phyloP scores from a whole-genome alignment of 352 stramenopile species.

The Globisporangium irregulare region DNA sequence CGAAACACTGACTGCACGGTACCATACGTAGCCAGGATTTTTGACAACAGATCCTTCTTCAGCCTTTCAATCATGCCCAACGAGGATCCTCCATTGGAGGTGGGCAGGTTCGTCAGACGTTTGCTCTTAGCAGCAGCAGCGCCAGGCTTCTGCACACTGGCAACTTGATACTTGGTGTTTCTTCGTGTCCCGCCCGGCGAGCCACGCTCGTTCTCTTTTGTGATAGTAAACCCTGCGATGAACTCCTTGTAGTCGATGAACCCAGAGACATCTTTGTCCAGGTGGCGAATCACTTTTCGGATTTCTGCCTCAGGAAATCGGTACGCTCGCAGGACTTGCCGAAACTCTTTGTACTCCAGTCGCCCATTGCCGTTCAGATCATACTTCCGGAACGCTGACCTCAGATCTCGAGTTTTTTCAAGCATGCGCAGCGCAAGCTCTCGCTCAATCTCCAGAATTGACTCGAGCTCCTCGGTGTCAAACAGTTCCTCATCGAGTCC shows the following conservation, averaged over 20 bases:
- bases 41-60: slow-evolving; percentile 44
- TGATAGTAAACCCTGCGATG: slow-evolving; percentile 38
- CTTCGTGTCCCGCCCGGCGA: slow-evolving; percentile 14
- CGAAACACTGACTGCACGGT: slow-evolving; percentile 53
- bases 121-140: slow-evolving; percentile 13
- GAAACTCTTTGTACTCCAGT: slow-evolving; percentile 73
- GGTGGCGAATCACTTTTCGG: slow-evolving; percentile 65
- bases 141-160: slow-evolving; percentile 12
- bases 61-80: slow-evolving; percentile 27
- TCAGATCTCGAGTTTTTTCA: slow-evolving; percentile 50
- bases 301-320: slow-evolving; percentile 63
- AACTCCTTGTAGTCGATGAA: slow-evolving; percentile 80
- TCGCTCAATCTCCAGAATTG: slow-evolving; percentile 63
- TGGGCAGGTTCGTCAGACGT: slow-evolving; percentile 1
- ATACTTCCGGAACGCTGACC: slow-evolving; percentile 61
- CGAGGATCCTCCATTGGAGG: background rate
- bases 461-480: slow-evolving; percentile 44
- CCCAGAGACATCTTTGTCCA: slow-evolving; percentile 59
- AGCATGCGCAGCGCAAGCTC: slow-evolving; percentile 56
- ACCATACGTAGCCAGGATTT: slow-evolving; percentile 36
- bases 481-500: slow-evolving; percentile 32
- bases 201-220: slow-evolving; percentile 24
- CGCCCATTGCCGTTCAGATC: slow-evolving; percentile 63
- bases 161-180: slow-evolving; percentile 20
- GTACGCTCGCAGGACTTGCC: slow-evolving; percentile 56